Evolutionary conservation across 1,139 yeast genomes (phyloP).

Genomic region (Pichia sp.): DNA sequence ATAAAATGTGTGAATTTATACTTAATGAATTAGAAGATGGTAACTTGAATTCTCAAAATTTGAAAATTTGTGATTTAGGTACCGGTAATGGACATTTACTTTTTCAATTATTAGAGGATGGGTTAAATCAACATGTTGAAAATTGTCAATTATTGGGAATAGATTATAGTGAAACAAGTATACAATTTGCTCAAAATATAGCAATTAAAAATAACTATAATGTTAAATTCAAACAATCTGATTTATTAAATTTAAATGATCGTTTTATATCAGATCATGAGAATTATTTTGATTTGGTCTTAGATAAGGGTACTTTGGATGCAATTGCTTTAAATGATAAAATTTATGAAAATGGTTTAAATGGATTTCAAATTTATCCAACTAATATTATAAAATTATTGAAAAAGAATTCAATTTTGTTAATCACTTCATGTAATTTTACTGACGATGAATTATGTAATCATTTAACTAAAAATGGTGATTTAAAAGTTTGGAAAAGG

Average conservation of each 20-base stretch:
- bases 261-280: constrained; percentile 23
- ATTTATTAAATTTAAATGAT: constrained; percentile 34
- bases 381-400: constrained; percentile 51
- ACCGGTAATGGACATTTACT: constrained; percentile 93
- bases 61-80: constrained; percentile 70
- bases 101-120: constrained; percentile 61
- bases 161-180: constrained; percentile 79
- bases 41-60: constrained; percentile 20
- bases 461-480: constrained; percentile 43
- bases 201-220: constrained; percentile 37
- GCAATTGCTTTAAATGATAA: constrained; percentile 85
- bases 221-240: constrained; percentile 43
- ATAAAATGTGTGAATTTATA: constrained; percentile 61
- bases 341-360: constrained; percentile 35
- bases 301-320: constrained; percentile 94
- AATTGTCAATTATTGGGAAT: constrained; percentile 54
- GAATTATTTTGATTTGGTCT: constrained; percentile 57
- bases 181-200: constrained; percentile 61
- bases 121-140: constrained; percentile 30
- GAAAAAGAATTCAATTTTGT: constrained; percentile 48
- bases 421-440: constrained; percentile 93
- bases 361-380: constrained; percentile 62
- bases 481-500: constrained; percentile 47
- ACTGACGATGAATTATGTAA: constrained; percentile 67
- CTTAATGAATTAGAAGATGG: constrained; percentile 30